Evolutionary conservation across 345 rosid species (phyloP), one percentile per base, ranked within the genome.

Genomic region (Salix suchowensis): DNA sequence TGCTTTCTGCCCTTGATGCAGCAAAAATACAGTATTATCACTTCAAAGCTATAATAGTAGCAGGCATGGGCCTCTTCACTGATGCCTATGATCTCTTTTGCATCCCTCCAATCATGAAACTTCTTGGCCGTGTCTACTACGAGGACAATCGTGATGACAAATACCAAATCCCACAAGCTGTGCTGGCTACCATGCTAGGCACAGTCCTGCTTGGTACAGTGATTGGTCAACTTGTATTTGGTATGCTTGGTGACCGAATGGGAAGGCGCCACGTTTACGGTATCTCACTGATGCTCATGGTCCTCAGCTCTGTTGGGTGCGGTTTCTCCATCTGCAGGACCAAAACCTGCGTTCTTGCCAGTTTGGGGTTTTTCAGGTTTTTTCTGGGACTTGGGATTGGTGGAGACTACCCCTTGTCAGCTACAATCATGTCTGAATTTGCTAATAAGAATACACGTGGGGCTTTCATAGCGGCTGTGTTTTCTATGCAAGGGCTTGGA

Each of bases 401-500:
- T 0, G 97, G 97, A 0, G 97, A 92, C 67, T 92, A 92, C 46
- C 97, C 94, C 2, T 80, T 92, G 9, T 92, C 97, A 2, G 97
- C 94, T 0, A 90, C 94, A 6, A 90, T 92, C 74, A 92, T 92
- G 91, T 92, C 94, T 48, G 97, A 92, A 80, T 92, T 90, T 11
- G 94, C 97, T 2, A 92, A 92, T 74, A 88, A 83, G 86, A 92
- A 39, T 74, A 90, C 92, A 7, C 89, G 97, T 2, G 97, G 97
- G 0, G 84, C 89, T 12, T 90, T 92, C 80, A 84, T 92, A 0
- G 97, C 94, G 0, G 92, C 92, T 0, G 89, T 92, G 39, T 92
- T 92, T 46, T 89, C 94, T 2, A 87, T 92, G 92, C 97, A 92
- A 69, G 97, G 97, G 26, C 70, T 88, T 4, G 97, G 97, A 67